These are phyloP conservation scores for Cercophora sp. DNA, from an alignment of 495 filamentous ascomycete genomes.

Conservation along the genomic window DNA sequence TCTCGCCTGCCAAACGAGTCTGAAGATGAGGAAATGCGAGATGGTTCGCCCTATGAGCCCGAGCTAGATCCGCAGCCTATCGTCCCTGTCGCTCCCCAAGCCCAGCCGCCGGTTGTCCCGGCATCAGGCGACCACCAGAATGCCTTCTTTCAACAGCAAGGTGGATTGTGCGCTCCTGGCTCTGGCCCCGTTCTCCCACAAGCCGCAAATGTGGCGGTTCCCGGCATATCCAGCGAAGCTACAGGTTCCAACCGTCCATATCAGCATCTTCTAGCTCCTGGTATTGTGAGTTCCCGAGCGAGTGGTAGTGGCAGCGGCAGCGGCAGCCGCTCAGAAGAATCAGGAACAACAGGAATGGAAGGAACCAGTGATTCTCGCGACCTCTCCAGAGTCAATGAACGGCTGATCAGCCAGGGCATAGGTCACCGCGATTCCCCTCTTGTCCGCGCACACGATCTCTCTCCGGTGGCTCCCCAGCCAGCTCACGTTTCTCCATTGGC, in stretches of 20 bases:
- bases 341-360: constrained; percentile 36
- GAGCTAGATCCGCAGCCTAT: constrained; percentile 24
- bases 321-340: constrained; percentile 39
- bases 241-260: constrained; percentile 11
- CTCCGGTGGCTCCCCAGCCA: constrained; percentile 77
- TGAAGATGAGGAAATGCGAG: constrained; percentile 43
- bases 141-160: constrained; percentile 10
- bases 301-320: constrained; percentile 34
- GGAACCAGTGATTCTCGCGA: constrained; percentile 32
- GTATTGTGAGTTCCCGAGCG: constrained; percentile 29
- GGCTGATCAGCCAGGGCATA: constrained; percentile 30
- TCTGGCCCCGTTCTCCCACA: constrained; percentile 6
- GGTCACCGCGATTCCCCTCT: constrained; percentile 33
- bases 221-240: constrained; percentile 15
- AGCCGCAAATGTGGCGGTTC: constrained; percentile 6
- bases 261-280: constrained; percentile 11
- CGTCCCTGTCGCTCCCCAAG: neutral
- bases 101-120: constrained; percentile 3
- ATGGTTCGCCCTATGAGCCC: constrained; percentile 31
- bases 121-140: constrained; percentile 7
- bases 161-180: constrained; percentile 7
- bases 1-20: constrained; percentile 39
- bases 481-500: constrained; percentile 76
- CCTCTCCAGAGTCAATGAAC: constrained; percentile 29
- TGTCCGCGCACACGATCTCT: constrained; percentile 48